Percentiles rank a stretch among this genome's conserved stretches.
phyloP scores from a whole-genome alignment of 225 moss, liverwort and hornwort species.

The Lunularia cruciata region DNA sequence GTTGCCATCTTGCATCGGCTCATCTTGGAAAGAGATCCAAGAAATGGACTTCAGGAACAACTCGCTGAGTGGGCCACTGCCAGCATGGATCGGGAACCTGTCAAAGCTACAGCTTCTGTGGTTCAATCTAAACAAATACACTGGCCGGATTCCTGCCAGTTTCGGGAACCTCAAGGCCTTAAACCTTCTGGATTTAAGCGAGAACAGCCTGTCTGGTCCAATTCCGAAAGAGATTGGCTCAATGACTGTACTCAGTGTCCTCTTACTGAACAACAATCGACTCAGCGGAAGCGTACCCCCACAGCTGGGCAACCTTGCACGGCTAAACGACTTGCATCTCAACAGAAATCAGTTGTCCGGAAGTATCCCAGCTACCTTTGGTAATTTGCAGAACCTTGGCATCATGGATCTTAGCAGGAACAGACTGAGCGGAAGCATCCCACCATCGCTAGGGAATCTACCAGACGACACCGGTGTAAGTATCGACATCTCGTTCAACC shows the following conservation, averaged over 20 bases:
- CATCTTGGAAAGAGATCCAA: conserved; percentile 1
- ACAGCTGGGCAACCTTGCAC: not conserved
- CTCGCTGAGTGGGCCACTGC: not conserved
- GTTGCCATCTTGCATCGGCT: conserved; percentile 1
- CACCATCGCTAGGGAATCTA: not conserved
- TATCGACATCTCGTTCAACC: conserved; percentile 15
- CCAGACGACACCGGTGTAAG: too few relatives aligned
- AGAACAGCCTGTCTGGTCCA: not conserved
- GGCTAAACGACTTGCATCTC: not conserved
- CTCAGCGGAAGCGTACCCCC: not conserved
- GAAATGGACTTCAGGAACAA: conserved; percentile 3
- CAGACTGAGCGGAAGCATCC: too few relatives aligned
- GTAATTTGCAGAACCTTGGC: not conserved
- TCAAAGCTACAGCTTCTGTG: not conserved
- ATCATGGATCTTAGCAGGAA: too few relatives aligned
- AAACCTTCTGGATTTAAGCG: not conserved
- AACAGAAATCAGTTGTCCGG: not conserved
- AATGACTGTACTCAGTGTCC: not conserved
- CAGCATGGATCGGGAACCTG: not conserved
- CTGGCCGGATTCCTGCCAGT: not conserved
- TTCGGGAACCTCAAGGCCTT: not conserved
- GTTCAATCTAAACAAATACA: not conserved
- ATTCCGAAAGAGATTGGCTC: not conserved
- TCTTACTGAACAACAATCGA: not conserved
- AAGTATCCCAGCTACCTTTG: not conserved